Base-by-base conservation (phyloP, 208 protist genomes). In the Naegleria gruberi region DNA sequence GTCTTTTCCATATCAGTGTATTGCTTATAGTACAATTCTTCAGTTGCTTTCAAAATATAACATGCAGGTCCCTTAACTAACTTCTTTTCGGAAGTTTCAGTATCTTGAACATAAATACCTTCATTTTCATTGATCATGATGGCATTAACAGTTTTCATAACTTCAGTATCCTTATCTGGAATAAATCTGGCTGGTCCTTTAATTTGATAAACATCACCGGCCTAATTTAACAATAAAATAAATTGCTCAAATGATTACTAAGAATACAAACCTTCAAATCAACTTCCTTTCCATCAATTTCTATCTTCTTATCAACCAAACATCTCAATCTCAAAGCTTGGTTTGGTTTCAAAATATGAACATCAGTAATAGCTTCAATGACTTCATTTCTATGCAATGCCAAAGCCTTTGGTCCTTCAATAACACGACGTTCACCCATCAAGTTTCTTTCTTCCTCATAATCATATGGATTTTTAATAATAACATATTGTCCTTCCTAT, bases 51-150 rank as follows among this genome's bases (percentile, higher is more conserved):
- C 30, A 97, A 95, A 97, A 99, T 96, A 92, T 98, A 98, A 6
- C 96, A 94, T 90, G 95, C 41, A 19, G 82, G 57, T 30, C 97
- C 97, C 81, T 95, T 94, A 40, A 98, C 95, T 30, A 95, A 91
- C 26, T 94, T 92, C 37, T 99, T 97, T 73, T 95, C 91, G 65
- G 97, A 97, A 0, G 97, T 97, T 30, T 90, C 93, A 4, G 90
- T 95, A 93, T 99, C 95, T 92, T 96, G 95, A 19, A 99, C 96
- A 91, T 99, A 99, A 84, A 99, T 95, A 90, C 98, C 98, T 92
- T 99, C 97, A 93, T 99, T 99, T 83, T 97, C 95, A 91, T 98
- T 97, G 26, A 99, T 94, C 65, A 97, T 93, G 46, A 99, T 98
- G 4, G 96, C 91, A 46, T 91, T 87, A 83, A 97, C 94, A 57